Conservation (phyloP, 179 eudicot species). For the Beta corolliflora region DNA sequence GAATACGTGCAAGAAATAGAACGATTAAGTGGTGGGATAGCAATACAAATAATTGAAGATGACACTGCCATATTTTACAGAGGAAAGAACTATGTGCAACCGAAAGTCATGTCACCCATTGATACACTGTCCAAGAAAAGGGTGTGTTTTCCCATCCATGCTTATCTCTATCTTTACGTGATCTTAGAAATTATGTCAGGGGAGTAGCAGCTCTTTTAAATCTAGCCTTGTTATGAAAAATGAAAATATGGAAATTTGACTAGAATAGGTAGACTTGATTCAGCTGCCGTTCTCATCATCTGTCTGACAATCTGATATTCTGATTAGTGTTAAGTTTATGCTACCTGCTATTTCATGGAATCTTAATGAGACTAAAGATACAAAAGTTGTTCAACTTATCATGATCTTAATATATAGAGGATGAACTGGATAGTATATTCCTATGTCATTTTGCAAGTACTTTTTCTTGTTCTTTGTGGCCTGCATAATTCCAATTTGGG, state of each 20-base stretch:
- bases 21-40: constrained; percentile 86
- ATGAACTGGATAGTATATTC: neutral
- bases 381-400: neutral
- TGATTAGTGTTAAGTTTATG: neutral
- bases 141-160: constrained; percentile 40
- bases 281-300: neutral
- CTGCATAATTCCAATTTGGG: neutral
- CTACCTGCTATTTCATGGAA: neutral
- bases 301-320: neutral
- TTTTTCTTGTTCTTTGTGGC: constrained; percentile 1
- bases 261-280: neutral
- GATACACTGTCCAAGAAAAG: constrained; percentile 91
- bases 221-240: neutral
- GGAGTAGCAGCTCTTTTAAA: neutral
- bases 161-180: neutral
- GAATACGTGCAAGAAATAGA: constrained; percentile 84
- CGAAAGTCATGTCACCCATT: constrained; percentile 85
- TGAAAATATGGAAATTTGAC: neutral
- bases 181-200: neutral
- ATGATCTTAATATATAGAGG: neutral
- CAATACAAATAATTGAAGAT: constrained; percentile 81
- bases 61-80: constrained; percentile 84
- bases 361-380: neutral
- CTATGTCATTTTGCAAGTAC: neutral
- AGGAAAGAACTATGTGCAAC: constrained; percentile 89